These are phyloP conservation scores for Nakazawaea holstii DNA, from an alignment of 805 yeast species.

Conservation along the genomic window DNA sequence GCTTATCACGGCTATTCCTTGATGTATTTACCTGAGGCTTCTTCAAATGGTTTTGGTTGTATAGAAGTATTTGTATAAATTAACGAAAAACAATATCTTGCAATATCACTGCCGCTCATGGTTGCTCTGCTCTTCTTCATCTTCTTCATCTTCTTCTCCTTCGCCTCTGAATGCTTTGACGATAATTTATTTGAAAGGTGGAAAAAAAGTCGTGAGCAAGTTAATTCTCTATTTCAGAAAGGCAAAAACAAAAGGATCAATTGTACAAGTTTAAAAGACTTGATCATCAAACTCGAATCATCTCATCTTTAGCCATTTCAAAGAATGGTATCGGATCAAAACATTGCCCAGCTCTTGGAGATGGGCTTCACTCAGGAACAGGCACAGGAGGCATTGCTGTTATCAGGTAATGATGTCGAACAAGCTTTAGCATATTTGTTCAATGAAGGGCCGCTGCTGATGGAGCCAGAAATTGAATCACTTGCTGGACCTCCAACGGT, in stretches of 20 bases:
- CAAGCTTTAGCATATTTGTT: constrained; percentile 32
- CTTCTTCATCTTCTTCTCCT: no score
- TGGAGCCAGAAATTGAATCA: not conserved
- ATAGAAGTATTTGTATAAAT: no score
- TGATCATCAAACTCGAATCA: not conserved
- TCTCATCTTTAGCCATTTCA: no score
- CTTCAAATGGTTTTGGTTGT: no score
- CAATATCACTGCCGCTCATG: no score
- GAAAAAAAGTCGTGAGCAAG: no score
- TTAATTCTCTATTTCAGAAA: no score
- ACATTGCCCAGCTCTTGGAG: constrained; percentile 16
- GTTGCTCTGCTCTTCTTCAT: no score
- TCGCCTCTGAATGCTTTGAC: no score
- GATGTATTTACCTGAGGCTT: not conserved
- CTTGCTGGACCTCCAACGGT: constrained; percentile 9
- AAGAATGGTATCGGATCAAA: constrained; percentile 6
- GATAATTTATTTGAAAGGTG: no score
- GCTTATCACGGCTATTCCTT: not conserved
- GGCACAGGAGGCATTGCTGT: constrained; percentile 31
- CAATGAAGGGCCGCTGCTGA: constrained; percentile 13
- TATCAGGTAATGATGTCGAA: constrained; percentile 25
- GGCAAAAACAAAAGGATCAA: not conserved
- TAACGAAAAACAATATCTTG: no score
- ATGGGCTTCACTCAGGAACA: constrained; percentile 37
- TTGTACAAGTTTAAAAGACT: not conserved